phyloP scores from a whole-genome alignment of 2,329 filamentous ascomycete species.

The Trichoderma aggressivum region DNA sequence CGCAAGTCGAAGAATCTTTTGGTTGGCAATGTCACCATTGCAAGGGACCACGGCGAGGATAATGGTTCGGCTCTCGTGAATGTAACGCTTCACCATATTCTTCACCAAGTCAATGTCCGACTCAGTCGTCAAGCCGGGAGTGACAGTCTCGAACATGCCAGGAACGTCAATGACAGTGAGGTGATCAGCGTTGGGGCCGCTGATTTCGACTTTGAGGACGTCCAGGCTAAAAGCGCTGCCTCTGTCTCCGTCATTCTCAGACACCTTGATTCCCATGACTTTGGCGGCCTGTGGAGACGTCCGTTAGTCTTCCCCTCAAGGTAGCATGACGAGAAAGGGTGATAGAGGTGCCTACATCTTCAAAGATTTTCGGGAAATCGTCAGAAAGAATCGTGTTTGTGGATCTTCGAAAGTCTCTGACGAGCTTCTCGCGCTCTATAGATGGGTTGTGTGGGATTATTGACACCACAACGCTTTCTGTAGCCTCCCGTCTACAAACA shows the following conservation, averaged over 20 bases:
- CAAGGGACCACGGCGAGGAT: conserved; percentile 46
- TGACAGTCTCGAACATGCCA: conserved; percentile 44
- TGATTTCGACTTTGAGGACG: conserved; percentile 39
- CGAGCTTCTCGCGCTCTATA: conserved; percentile 16
- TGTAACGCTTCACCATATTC: conserved; percentile 47
- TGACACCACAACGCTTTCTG: conserved; percentile 38
- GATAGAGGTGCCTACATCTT: conserved; percentile 31
- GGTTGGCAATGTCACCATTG: conserved; percentile 40
- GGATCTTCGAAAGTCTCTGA: conserved; percentile 2
- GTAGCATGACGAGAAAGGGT: not conserved
- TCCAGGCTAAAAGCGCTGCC: conserved; percentile 44
- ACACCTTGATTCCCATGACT: conserved; percentile 42
- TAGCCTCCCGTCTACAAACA: conserved; percentile 26
- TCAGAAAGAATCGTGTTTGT: conserved; percentile 29
- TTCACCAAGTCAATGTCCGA: conserved; percentile 44
- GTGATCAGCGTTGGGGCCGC: conserved; percentile 42
- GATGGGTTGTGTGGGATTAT: conserved; percentile 33
- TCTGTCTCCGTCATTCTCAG: not conserved
- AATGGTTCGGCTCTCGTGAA: conserved; percentile 46
- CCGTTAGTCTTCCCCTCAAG: not conserved
- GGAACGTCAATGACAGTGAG: conserved; percentile 55
- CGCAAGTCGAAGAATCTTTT: conserved; percentile 39
- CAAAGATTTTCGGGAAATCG: conserved; percentile 38
- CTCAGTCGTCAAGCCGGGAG: conserved; percentile 41
- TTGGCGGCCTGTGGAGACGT: conserved; percentile 35